These are phyloP conservation scores for Penicillium goetzii DNA, from an alignment of 495 filamentous ascomycete genomes.

Conservation along the genomic window DNA sequence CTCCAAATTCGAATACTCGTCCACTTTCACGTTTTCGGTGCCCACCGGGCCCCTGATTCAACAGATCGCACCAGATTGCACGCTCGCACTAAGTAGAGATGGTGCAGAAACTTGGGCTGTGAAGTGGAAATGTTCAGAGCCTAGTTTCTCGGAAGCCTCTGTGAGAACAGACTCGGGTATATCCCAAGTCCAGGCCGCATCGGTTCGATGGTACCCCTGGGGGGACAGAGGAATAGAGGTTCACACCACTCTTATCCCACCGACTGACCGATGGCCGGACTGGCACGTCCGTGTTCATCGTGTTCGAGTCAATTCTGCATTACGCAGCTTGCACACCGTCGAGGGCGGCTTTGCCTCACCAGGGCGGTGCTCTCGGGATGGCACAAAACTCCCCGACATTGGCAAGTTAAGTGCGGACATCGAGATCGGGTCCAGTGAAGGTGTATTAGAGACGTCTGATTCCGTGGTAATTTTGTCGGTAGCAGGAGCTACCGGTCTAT, in stretches of 20 bases:
- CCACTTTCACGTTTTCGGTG: slow-evolving; percentile 61
- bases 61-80: slow-evolving; percentile 23
- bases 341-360: slow-evolving; percentile 26
- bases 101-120: slow-evolving; percentile 23
- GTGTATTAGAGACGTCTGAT: background rate
- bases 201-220: slow-evolving; percentile 22
- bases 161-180: background rate
- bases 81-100: slow-evolving; percentile 17
- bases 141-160: background rate
- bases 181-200: background rate
- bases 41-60: slow-evolving; percentile 18
- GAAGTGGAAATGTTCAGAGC: slow-evolving; percentile 21
- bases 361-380: slow-evolving; percentile 11
- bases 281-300: slow-evolving; percentile 24
- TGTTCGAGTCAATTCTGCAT: slow-evolving; percentile 8
- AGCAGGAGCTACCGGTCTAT: slow-evolving; percentile 12
- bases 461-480: slow-evolving; percentile 16
- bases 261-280: slow-evolving; percentile 20
- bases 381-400: slow-evolving; percentile 2
- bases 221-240: slow-evolving; percentile 15
- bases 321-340: slow-evolving; percentile 17
- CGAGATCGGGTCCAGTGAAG: slow-evolving; percentile 2
- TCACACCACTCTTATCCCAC: slow-evolving; percentile 19
- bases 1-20: slow-evolving; percentile 70
- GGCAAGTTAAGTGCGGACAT: background rate